Conservation (phyloP, 2,329 filamentous ascomycete genomes). For the Coniochaeta hoffmannii region DNA sequence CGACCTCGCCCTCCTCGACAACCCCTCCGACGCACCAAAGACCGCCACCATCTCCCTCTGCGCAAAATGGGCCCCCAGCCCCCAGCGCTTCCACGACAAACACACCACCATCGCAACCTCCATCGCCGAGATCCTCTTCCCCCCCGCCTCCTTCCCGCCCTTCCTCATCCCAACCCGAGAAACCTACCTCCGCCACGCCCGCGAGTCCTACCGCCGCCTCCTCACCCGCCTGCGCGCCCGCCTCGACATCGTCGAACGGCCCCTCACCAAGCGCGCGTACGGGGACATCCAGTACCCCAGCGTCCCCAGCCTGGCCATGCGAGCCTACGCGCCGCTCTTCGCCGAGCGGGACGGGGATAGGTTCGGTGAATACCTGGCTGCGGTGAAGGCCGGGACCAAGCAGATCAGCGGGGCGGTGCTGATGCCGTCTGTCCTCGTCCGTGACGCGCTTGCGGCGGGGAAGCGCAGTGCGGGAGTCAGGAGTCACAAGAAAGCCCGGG, state of each 20-base stretch:
- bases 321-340: constrained; percentile 41
- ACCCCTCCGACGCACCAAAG: constrained; percentile 28
- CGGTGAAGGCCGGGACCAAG: constrained; percentile 38
- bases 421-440: constrained; percentile 42
- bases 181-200: constrained; percentile 44
- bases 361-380: constrained; percentile 41
- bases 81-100: constrained; percentile 47
- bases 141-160: constrained; percentile 22
- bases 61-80: constrained; percentile 53
- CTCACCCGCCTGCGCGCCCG: constrained; percentile 44
- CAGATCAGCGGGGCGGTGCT: constrained; percentile 49
- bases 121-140: constrained; percentile 48
- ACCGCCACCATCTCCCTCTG: constrained; percentile 44
- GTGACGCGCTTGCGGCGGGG: neutral
- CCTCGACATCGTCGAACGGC: constrained; percentile 44
- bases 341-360: constrained; percentile 38
- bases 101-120: constrained; percentile 49
- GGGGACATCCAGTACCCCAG: constrained; percentile 48
- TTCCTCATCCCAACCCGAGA: constrained; percentile 33
- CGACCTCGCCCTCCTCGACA: constrained; percentile 36
- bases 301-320: constrained; percentile 50
- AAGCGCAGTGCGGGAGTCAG: neutral
- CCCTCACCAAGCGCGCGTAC: constrained; percentile 37
- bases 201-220: constrained; percentile 45
- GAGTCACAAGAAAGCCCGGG: neutral